Conservation (phyloP, 1,139 yeast species). For the Geotrichum australiense region DNA sequence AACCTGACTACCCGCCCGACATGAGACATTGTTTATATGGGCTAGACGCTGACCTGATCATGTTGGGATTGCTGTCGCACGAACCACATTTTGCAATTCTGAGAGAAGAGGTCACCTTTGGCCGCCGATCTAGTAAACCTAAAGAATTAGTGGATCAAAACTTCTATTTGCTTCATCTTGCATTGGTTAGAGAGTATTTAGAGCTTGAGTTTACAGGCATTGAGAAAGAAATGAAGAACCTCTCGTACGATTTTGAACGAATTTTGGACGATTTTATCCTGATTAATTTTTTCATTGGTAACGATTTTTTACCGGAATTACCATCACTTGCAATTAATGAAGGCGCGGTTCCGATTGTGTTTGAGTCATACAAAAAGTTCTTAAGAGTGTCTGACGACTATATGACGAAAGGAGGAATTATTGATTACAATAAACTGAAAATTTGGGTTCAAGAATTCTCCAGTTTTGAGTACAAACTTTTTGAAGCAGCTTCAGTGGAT, state of each 20-base stretch:
- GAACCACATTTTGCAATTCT: slow-evolving; percentile 93
- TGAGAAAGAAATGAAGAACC: slow-evolving; percentile 45
- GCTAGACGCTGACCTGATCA: slow-evolving; percentile 93
- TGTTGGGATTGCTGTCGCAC: slow-evolving; percentile 91
- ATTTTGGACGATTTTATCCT: slow-evolving; percentile 88
- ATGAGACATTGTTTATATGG: slow-evolving; percentile 94
- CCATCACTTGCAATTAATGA: slow-evolving; percentile 91
- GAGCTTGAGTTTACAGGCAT: slow-evolving; percentile 77
- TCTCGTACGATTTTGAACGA: slow-evolving; percentile 80
- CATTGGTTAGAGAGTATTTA: slow-evolving; percentile 83
- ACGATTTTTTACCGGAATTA: slow-evolving; percentile 95
- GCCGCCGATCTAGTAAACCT: slow-evolving; percentile 48
- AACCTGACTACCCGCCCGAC: slow-evolving; percentile 80
- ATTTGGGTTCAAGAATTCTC: slow-evolving; percentile 79
- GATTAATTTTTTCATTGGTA: slow-evolving; percentile 91
- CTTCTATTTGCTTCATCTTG: slow-evolving; percentile 75
- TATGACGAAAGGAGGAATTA: slow-evolving; percentile 73
- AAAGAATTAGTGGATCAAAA: slow-evolving; percentile 62
- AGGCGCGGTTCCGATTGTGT: slow-evolving; percentile 88
- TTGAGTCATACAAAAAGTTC: slow-evolving; percentile 80
- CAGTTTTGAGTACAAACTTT: slow-evolving; percentile 51
- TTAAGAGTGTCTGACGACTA: slow-evolving; percentile 74
- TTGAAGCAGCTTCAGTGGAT: slow-evolving; percentile 65
- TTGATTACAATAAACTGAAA: slow-evolving; percentile 64
- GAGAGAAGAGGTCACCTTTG: slow-evolving; percentile 94